Conservation (phyloP, 441 rosid species). For the Adansonia rubrostipa region DNA sequence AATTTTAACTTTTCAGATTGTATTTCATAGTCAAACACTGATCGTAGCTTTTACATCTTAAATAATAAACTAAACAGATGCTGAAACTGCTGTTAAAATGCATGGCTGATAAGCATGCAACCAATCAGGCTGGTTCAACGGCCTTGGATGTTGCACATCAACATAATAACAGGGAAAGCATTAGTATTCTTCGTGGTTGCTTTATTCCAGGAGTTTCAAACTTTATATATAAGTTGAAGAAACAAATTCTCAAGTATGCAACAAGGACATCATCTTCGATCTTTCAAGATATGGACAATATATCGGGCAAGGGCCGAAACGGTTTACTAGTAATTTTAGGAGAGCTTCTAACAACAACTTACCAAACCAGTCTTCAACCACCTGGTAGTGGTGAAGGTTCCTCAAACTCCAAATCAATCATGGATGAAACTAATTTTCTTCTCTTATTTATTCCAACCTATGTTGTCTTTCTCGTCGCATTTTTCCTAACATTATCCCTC, state of each 20-base stretch:
- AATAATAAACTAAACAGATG: neutral
- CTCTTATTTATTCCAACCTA: neutral
- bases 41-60: neutral
- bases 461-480: neutral
- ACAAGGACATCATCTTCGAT: neutral
- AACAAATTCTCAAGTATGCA: neutral
- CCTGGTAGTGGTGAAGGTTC: slow-evolving; percentile 29
- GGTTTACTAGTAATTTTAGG: slow-evolving; percentile 36
- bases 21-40: no score
- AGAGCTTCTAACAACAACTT: slow-evolving; percentile 38
- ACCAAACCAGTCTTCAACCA: slow-evolving; percentile 37
- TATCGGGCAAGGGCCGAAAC: neutral
- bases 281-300: neutral
- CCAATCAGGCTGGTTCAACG: neutral
- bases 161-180: neutral
- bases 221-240: neutral
- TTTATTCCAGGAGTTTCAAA: neutral
- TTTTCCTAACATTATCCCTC: neutral
- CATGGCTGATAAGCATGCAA: neutral
- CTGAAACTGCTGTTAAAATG: neutral
- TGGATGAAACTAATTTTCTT: neutral
- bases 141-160: neutral
- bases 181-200: neutral
- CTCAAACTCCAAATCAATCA: neutral
- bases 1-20: no score